Conservation (phyloP, 139 green algal species). For the Chlorella sp. region DNA sequence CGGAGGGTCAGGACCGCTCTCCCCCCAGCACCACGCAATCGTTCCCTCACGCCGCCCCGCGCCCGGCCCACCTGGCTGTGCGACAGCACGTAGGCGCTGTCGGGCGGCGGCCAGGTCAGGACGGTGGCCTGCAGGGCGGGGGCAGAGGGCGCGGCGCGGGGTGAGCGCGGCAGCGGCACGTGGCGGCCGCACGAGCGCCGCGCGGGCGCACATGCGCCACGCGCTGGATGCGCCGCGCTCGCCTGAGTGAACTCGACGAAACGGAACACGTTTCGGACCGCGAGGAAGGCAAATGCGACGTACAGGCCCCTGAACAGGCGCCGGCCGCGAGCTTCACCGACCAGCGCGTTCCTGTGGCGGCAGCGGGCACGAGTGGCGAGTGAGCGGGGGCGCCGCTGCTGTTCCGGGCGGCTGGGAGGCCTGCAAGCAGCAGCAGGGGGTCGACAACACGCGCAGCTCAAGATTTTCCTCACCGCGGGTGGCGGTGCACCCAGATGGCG, state of each 20-base stretch:
- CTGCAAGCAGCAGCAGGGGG: too few species aligned
- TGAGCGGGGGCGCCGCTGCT: too few species aligned
- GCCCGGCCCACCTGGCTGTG: conserved; percentile 4
- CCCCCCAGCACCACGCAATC: neutral
- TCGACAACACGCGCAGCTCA: too few species aligned
- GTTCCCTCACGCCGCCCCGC: neutral
- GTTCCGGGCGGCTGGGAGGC: too few species aligned
- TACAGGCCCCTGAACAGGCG: conserved; percentile 9
- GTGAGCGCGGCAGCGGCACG: neutral
- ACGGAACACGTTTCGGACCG: conserved; percentile 21
- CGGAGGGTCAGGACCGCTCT: too few species aligned
- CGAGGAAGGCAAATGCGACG: conserved; percentile 1
- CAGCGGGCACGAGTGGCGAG: too few species aligned
- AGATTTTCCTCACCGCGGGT: conserved; percentile 28
- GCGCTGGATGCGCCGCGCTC: too few species aligned
- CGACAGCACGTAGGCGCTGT: neutral
- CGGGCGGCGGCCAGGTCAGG: conserved; percentile 2
- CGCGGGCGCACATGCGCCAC: too few species aligned
- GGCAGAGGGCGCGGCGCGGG: neutral
- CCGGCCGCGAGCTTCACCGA: neutral
- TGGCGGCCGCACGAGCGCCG: neutral
- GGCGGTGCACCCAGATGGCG: conserved; percentile 6
- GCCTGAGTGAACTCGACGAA: conserved; percentile 17
- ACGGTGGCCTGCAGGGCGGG: conserved; percentile 6
- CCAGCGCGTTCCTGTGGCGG: conserved; percentile 11